Evolutionary conservation across 495 filamentous ascomycete genomes (phyloP), one percentile per base, ranked within the genome.

Genomic region (Glarea lozoyensis): DNA sequence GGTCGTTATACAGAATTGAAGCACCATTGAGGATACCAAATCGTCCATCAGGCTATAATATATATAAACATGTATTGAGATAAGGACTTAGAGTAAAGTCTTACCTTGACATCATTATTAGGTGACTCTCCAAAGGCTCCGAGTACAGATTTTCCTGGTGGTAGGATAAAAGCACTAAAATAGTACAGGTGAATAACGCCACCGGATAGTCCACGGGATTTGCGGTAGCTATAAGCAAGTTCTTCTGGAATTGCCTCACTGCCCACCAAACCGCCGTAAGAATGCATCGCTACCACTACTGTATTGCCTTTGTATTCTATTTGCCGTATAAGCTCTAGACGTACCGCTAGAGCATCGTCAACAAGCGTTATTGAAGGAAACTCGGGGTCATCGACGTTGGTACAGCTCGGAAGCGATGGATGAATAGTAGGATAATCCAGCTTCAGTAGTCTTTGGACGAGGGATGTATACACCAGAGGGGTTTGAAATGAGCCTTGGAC

Each of bases 221-320:
- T 7, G 25, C 25, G 25, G 25, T 29, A n/a, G 25, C 7, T 29
- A 29, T 7, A 29, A n/a, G 7, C n/a, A 7, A 29, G 25, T n/a
- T 29, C 25, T n/a, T 29, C 25, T 29, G 25, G 25, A 29, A 29
- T n/a, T 29, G 25, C 25, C 10, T 59, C 56, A 4, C 54, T 52
- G 15, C 61, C 57, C 20, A 63, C 54, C 27, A 62, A 38, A n/a
- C 65, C 60, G 18, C 62, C 53, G 47, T 59, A 59, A 2, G 56
- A 62, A 43, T 73, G 68, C 32, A 52, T 48, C 0, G 68, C 64
- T 12, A 71, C 35, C 4, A 68, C 38, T 6, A 70, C 55, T n/a
- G 35, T 19, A 9, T 37, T 19, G 35, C 17, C 5, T 19, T 6
- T 6, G n/a, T 37, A 20, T 37, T 37, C 35, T 16, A 37, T 21